Percentiles rank a stretch among this genome's conserved stretches.
Conservation (phyloP, 345 rosid genomes). For the Hirschfeldia incana region DNA sequence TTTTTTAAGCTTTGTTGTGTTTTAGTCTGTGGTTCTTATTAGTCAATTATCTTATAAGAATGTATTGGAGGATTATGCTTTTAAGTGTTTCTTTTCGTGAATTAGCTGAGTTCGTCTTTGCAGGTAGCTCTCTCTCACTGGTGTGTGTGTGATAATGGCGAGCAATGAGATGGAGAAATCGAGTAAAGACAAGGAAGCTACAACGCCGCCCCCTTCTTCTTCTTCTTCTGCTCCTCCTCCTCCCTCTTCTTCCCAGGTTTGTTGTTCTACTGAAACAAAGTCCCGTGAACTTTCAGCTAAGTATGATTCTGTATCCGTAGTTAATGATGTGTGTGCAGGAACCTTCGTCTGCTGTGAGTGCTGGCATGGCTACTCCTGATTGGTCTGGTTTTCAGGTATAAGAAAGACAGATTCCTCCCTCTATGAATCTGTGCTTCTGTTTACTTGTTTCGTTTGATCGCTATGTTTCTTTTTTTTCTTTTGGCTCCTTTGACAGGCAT, state of each 20-base stretch:
- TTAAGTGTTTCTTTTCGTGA: not conserved
- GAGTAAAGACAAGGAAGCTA: slow-evolving; percentile 71
- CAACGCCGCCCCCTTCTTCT: slow-evolving; percentile 54
- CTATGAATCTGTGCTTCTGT: not conserved
- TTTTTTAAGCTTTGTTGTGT: not conserved
- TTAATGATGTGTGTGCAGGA: slow-evolving; percentile 54
- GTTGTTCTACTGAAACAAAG: slow-evolving; percentile 6
- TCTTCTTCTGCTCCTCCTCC: slow-evolving; percentile 41
- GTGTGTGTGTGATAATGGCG: slow-evolving; percentile 45
- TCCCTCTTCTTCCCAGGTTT: slow-evolving; percentile 66
- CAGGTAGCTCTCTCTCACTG: slow-evolving; percentile 49
- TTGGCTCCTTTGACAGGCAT: slow-evolving; percentile 54
- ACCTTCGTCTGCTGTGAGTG: slow-evolving; percentile 56
- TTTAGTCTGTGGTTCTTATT: no score
- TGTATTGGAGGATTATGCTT: no score
- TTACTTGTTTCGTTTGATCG: slow-evolving; percentile 18
- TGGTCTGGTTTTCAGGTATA: slow-evolving; percentile 97
- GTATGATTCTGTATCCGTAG: slow-evolving; percentile 12
- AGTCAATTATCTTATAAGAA: no score
- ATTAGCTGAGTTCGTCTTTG: slow-evolving; percentile 24
- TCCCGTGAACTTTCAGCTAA: not conserved
- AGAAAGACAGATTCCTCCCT: slow-evolving; percentile 5
- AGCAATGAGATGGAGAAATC: slow-evolving; percentile 69
- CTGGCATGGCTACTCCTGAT: slow-evolving; percentile 73
- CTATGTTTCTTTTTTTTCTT: slow-evolving; percentile 11